A percentile compares a stretch with the other conserved stretches of the same genome.
Conservation (phyloP, 2,329 filamentous ascomycete genomes). For the Verticillium tricorpus region DNA sequence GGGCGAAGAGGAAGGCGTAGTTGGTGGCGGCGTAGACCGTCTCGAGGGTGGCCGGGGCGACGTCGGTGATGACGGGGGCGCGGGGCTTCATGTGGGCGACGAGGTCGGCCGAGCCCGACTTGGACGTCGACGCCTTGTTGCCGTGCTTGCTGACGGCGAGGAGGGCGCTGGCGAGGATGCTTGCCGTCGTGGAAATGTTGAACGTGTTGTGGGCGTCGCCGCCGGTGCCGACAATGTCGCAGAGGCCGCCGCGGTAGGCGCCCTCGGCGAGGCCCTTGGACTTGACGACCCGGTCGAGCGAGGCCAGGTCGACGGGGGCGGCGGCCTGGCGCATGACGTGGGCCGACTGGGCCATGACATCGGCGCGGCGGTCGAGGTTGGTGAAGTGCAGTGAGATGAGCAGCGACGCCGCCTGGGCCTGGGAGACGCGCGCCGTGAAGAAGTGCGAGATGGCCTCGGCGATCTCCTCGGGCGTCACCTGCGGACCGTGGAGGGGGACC, state of each 20-base stretch:
- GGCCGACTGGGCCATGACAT: slow-evolving; percentile 83
- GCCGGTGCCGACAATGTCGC: slow-evolving; percentile 96
- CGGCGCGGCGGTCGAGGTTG: slow-evolving; percentile 73
- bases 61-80: slow-evolving; percentile 68
- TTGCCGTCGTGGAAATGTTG: slow-evolving; percentile 95
- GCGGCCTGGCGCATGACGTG: slow-evolving; percentile 79
- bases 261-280: slow-evolving; percentile 62
- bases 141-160: slow-evolving; percentile 91
- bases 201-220: slow-evolving; percentile 97
- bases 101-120: slow-evolving; percentile 91
- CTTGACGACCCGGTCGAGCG: slow-evolving; percentile 58
- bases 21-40: slow-evolving; percentile 75
- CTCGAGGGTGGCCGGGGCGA: slow-evolving; percentile 67
- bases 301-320: slow-evolving; percentile 61
- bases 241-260: slow-evolving; percentile 74
- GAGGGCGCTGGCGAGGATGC: slow-evolving; percentile 82
- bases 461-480: slow-evolving; percentile 73
- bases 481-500: slow-evolving; percentile 31
- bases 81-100: slow-evolving; percentile 69
- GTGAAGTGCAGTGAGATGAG: slow-evolving; percentile 92
- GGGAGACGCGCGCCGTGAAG: slow-evolving; percentile 85
- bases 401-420: slow-evolving; percentile 80
- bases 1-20: slow-evolving; percentile 94
- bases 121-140: slow-evolving; percentile 91
- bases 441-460: slow-evolving; percentile 86